Conservation (phyloP, 2,329 filamentous ascomycete genomes). For the Colletotrichum coccodes region DNA sequence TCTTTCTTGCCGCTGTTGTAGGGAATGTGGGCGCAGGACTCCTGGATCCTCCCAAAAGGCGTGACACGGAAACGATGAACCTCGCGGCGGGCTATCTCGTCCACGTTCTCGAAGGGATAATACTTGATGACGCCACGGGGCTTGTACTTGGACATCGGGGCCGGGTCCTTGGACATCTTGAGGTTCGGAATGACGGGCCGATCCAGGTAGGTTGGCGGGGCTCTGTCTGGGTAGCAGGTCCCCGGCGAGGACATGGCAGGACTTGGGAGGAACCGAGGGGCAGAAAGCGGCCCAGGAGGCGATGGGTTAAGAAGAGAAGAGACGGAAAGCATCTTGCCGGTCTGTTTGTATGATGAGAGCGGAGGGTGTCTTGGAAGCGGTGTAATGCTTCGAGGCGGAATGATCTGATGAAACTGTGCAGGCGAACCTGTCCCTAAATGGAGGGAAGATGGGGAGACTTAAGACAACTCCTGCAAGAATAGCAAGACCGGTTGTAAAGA, state of each 20-base stretch:
- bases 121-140: slow-evolving; percentile 77
- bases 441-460: slow-evolving; percentile 37
- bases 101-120: slow-evolving; percentile 75
- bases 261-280: slow-evolving; percentile 54
- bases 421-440: slow-evolving; percentile 22
- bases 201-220: slow-evolving; percentile 37
- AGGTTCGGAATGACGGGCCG: slow-evolving; percentile 52
- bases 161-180: slow-evolving; percentile 73
- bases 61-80: slow-evolving; percentile 73
- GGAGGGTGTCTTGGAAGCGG: slow-evolving; percentile 32
- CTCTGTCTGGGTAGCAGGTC: slow-evolving; percentile 45
- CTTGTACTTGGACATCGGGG: slow-evolving; percentile 69
- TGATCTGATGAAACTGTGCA: slow-evolving; percentile 20
- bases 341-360: slow-evolving; percentile 29
- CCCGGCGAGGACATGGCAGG: slow-evolving; percentile 49
- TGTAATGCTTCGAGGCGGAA: slow-evolving; percentile 24
- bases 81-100: slow-evolving; percentile 64
- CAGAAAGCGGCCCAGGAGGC: slow-evolving; percentile 52
- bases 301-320: slow-evolving; percentile 74
- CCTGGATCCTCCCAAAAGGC: slow-evolving; percentile 70
- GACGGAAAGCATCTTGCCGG: slow-evolving; percentile 69
- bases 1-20: slow-evolving; percentile 96
- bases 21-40: slow-evolving; percentile 81
- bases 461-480: slow-evolving; percentile 45
- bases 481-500: slow-evolving; percentile 15